Evolutionary conservation across 2,329 filamentous ascomycete species (phyloP).

Genomic region (Shiraia bambusicola): DNA sequence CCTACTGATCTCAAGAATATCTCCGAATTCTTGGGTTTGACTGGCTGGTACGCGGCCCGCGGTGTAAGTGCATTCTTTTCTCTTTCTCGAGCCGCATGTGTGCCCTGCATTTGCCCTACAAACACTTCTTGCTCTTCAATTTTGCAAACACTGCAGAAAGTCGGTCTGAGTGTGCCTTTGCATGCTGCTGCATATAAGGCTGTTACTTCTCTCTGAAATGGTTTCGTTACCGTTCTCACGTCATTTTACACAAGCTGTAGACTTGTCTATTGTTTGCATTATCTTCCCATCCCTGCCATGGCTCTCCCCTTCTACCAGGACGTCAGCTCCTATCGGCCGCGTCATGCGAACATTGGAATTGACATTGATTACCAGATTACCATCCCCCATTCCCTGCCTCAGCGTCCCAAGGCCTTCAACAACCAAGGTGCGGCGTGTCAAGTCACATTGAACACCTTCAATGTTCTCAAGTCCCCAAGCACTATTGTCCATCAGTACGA

Average conservation of each 20-base stretch:
- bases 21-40: slow-evolving; percentile 38
- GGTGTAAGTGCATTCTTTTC: slow-evolving; percentile 39
- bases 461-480: slow-evolving; percentile 61
- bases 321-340: slow-evolving; percentile 9
- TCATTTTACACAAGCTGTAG: slow-evolving; percentile 4
- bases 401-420: slow-evolving; percentile 42
- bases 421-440: slow-evolving; percentile 43
- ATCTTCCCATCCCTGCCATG: neutral
- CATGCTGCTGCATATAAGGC: slow-evolving; percentile 4
- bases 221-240: neutral
- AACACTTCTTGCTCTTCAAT: slow-evolving; percentile 3
- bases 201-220: neutral
- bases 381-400: slow-evolving; percentile 30
- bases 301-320: slow-evolving; percentile 14
- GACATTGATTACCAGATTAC: slow-evolving; percentile 23
- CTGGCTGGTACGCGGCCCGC: slow-evolving; percentile 39
- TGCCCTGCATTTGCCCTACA: slow-evolving; percentile 4
- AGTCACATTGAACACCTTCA: slow-evolving; percentile 70
- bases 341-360: slow-evolving; percentile 28
- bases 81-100: slow-evolving; percentile 6
- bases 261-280: slow-evolving; percentile 5
- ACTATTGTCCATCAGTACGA: slow-evolving; percentile 80
- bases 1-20: slow-evolving; percentile 38
- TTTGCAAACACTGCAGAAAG: slow-evolving; percentile 6
- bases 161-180: slow-evolving; percentile 3